phyloP scores from a whole-genome alignment of 2,329 filamentous ascomycete species.

The Davidsoniella neocaledoniae region DNA sequence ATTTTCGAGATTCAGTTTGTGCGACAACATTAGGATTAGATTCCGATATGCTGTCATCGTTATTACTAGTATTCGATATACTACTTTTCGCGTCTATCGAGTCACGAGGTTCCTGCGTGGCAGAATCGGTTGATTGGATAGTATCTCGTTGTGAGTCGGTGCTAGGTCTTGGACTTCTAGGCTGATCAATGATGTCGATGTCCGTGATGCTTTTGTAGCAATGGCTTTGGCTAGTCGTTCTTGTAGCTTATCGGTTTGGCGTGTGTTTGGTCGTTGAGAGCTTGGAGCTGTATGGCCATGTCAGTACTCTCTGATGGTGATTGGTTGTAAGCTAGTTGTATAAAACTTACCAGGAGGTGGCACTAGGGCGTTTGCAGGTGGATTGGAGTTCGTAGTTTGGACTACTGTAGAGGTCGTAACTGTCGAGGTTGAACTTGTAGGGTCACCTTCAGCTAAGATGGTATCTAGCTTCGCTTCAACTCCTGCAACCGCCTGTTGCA shows the following conservation, averaged over 20 bases:
- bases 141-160: no score
- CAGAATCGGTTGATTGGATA: no score
- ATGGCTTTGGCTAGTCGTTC: slow-evolving; percentile 80
- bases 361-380: neutral
- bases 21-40: neutral
- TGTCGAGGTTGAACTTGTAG: neutral
- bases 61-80: no score
- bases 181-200: slow-evolving; percentile 1
- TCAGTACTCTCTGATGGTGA: neutral
- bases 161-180: neutral
- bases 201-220: slow-evolving; percentile 38
- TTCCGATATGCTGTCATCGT: no score
- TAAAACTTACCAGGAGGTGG: neutral
- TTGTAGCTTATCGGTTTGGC: slow-evolving; percentile 67
- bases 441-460: slow-evolving; percentile 60
- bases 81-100: no score
- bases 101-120: no score
- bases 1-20: neutral
- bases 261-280: slow-evolving; percentile 42
- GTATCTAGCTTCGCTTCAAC: slow-evolving; percentile 86
- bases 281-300: slow-evolving; percentile 15
- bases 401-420: neutral
- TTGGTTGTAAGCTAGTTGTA: neutral
- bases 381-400: neutral
- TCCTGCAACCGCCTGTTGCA: slow-evolving; percentile 81